phyloP scores from a whole-genome alignment of 164 flowering plant genomes.

The Stephania cephalantha region DNA sequence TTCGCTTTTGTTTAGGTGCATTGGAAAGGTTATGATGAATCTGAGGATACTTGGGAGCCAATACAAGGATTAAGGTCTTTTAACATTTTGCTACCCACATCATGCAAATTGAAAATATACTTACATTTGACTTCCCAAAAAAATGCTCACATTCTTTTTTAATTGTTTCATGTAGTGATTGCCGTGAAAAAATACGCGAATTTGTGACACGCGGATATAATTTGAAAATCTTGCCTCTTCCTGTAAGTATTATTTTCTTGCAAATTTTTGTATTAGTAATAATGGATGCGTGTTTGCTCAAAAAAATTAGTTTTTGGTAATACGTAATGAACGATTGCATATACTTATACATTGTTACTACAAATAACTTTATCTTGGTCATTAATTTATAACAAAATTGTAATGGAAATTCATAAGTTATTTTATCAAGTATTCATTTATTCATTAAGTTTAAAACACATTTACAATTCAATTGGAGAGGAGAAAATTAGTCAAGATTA shows the following conservation, averaged over 20 bases:
- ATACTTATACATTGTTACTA: too few species aligned
- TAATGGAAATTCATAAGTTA: too few species aligned
- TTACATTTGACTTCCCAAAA: background rate
- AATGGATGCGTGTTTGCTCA: too few species aligned
- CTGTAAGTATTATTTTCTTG: constrained; percentile 26
- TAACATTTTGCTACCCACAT: background rate
- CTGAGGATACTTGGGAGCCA: constrained; percentile 68
- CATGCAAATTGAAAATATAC: background rate
- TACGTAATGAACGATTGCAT: too few species aligned
- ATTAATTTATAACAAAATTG: too few species aligned
- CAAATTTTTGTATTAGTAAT: too few species aligned
- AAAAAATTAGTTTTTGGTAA: too few species aligned
- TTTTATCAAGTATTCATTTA: too few species aligned
- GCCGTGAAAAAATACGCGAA: constrained; percentile 34
- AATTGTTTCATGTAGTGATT: constrained; percentile 30
- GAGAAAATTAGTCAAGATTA: too few species aligned
- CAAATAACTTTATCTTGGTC: too few species aligned
- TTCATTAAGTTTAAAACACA: too few species aligned
- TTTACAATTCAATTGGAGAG: too few species aligned
- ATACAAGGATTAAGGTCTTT: constrained; percentile 47
- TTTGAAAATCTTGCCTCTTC: constrained; percentile 50
- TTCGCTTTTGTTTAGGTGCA: constrained; percentile 29
- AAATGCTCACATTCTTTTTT: background rate
- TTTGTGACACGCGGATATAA: constrained; percentile 50
- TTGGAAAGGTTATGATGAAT: constrained; percentile 61